These are phyloP conservation scores for Colletotrichum sp. DNA, from an alignment of 2,329 filamentous ascomycete genomes.

Conservation along the genomic window DNA sequence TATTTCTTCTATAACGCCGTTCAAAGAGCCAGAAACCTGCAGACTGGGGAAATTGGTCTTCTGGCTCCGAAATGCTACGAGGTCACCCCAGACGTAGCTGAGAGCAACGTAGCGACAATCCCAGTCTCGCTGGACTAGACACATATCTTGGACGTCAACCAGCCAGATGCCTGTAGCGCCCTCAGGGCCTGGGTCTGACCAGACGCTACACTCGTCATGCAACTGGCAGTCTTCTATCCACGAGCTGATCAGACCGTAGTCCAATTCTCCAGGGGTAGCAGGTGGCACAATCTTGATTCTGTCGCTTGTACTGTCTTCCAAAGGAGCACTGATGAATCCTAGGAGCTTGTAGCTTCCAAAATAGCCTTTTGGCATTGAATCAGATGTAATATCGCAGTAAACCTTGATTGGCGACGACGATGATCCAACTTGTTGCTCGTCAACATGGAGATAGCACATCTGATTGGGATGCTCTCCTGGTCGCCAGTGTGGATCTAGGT, in stretches of 20 bases:
- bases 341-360: neutral
- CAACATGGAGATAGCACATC: neutral
- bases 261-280: neutral
- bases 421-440: neutral
- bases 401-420: neutral
- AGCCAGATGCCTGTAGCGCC: neutral
- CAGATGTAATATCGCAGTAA: neutral
- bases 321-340: neutral
- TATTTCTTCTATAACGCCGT: neutral
- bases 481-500: neutral
- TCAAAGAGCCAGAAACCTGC: neutral
- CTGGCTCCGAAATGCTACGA: neutral
- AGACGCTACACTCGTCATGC: neutral
- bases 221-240: neutral
- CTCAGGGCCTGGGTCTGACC: too few relatives aligned
- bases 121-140: neutral
- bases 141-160: neutral
- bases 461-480: neutral
- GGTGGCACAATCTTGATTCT: accelerated
- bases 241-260: neutral
- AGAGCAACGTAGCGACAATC: neutral
- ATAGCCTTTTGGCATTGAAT: neutral
- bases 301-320: neutral
- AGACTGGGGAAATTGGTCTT: neutral
- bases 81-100: neutral